Conservation (phyloP, 2,329 filamentous ascomycete genomes). For the Alternaria panax region DNA sequence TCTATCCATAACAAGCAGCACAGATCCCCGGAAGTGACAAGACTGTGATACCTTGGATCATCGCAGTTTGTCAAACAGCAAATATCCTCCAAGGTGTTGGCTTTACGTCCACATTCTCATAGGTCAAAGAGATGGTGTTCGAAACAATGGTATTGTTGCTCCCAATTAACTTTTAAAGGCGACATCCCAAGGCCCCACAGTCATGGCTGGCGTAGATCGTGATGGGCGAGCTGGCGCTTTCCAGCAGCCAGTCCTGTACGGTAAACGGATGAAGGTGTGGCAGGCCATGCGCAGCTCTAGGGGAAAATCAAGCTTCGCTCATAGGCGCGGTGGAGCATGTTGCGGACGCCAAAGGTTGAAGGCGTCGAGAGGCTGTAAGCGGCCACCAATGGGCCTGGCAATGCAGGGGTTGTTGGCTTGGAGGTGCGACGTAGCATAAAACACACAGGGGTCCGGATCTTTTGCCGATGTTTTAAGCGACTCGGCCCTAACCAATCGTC, state of each 20-base stretch:
- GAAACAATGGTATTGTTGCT: not conserved
- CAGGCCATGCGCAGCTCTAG: not conserved
- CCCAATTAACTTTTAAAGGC: not conserved
- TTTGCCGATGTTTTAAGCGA: constrained; percentile 39
- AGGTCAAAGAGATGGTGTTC: not conserved
- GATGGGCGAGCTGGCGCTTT: constrained; percentile 11
- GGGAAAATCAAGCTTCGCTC: not conserved
- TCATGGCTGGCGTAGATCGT: constrained; percentile 1
- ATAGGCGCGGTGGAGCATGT: not conserved
- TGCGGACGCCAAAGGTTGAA: not conserved
- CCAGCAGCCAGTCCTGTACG: not conserved
- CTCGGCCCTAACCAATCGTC: constrained; percentile 36
- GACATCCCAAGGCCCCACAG: not conserved
- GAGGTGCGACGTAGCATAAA: constrained; percentile 42
- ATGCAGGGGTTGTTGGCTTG: constrained; percentile 22
- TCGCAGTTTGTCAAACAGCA: not conserved
- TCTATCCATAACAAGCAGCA: not conserved
- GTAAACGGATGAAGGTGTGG: not conserved
- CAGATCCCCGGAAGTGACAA: not conserved
- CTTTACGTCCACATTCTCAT: not conserved
- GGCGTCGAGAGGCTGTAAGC: constrained; percentile 4
- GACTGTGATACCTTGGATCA: not conserved
- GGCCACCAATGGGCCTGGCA: constrained; percentile 37
- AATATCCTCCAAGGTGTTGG: not conserved
- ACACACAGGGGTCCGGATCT: constrained; percentile 35